Conservation (phyloP, 1,139 yeast genomes). For the Fermentozyma sake region DNA sequence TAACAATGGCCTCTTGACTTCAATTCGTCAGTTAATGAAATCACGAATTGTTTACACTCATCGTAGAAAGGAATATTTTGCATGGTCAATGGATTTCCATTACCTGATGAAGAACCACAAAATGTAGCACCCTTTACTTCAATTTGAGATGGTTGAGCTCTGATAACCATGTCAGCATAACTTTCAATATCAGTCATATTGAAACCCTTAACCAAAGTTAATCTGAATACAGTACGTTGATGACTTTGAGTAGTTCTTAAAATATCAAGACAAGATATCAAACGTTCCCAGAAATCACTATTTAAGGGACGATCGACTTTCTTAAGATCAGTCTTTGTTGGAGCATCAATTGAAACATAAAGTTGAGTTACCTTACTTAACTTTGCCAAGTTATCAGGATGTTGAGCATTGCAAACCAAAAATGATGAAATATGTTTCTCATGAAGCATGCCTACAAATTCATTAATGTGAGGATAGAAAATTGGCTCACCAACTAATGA, state of each 20-base stretch:
- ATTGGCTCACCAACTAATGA: conserved; percentile 94
- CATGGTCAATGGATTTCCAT: conserved; percentile 90
- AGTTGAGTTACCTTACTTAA: conserved; percentile 80
- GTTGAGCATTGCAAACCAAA: conserved; percentile 93
- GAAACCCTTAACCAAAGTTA: conserved; percentile 89
- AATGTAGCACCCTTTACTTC: conserved; percentile 94
- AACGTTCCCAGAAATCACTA: conserved; percentile 90
- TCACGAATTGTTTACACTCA: conserved; percentile 78
- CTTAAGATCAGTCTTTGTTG: conserved; percentile 74
- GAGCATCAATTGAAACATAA: conserved; percentile 90
- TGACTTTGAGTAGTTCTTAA: conserved; percentile 65
- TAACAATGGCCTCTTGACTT: conserved; percentile 61
- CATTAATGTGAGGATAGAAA: conserved; percentile 86
- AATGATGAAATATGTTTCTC: conserved; percentile 76
- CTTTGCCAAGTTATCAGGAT: conserved; percentile 73
- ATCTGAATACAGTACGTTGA: conserved; percentile 87
- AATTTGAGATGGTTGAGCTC: conserved; percentile 81
- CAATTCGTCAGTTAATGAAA: conserved; percentile 54
- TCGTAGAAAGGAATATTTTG: conserved; percentile 93
- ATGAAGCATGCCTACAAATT: conserved; percentile 76
- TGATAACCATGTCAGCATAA: conserved; percentile 84
- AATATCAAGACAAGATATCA: conserved; percentile 76
- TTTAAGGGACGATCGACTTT: conserved; percentile 85
- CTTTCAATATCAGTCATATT: conserved; percentile 78
- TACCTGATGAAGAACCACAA: conserved; percentile 78